Conservation (phyloP, 1,284 basidiomycete species). For the Apiotrichum montevideense region DNA sequence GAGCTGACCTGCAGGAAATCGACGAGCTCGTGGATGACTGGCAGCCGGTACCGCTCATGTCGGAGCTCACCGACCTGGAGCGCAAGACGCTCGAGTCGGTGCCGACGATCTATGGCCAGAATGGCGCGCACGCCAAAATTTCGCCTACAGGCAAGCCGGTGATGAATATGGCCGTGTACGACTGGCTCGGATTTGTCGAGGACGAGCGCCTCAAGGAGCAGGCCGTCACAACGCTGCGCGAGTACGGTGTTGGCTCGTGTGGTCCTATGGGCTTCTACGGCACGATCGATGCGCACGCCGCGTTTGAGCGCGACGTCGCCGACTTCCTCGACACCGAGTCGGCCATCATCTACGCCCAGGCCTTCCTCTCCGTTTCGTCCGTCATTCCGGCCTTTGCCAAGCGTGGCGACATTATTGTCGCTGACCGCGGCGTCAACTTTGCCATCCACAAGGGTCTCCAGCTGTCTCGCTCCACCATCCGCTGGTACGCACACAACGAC, state of each 20-base stretch:
- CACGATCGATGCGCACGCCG: slow-evolving; percentile 87
- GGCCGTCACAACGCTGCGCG: slow-evolving; percentile 77
- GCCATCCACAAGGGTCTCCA: slow-evolving; percentile 97
- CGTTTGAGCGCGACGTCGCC: slow-evolving; percentile 81
- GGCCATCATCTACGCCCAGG: slow-evolving; percentile 90
- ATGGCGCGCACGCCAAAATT: slow-evolving; percentile 76
- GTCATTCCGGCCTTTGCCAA: slow-evolving; percentile 98
- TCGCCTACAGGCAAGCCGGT: slow-evolving; percentile 66
- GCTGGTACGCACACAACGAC: slow-evolving; percentile 97
- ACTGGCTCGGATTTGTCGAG: slow-evolving; percentile 85
- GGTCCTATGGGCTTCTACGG: slow-evolving; percentile 98
- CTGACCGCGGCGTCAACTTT: slow-evolving; percentile 89
- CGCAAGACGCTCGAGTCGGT: slow-evolving; percentile 64
- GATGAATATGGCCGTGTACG: slow-evolving; percentile 82
- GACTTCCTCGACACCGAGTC: slow-evolving; percentile 84
- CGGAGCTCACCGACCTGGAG: slow-evolving; percentile 55
- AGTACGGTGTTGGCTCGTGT: slow-evolving; percentile 92
- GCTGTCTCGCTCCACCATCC: slow-evolving; percentile 84
- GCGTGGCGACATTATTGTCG: slow-evolving; percentile 96
- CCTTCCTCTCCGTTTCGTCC: slow-evolving; percentile 84
- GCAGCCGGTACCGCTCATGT: slow-evolving; percentile 76
- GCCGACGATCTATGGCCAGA: slow-evolving; percentile 73
- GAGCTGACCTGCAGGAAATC: slow-evolving; percentile 68
- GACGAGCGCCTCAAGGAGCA: slow-evolving; percentile 81
- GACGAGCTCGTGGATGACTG: slow-evolving; percentile 95